Base-by-base conservation (phyloP, 148 eudicot species). In the Persicaria tinctoria region DNA sequence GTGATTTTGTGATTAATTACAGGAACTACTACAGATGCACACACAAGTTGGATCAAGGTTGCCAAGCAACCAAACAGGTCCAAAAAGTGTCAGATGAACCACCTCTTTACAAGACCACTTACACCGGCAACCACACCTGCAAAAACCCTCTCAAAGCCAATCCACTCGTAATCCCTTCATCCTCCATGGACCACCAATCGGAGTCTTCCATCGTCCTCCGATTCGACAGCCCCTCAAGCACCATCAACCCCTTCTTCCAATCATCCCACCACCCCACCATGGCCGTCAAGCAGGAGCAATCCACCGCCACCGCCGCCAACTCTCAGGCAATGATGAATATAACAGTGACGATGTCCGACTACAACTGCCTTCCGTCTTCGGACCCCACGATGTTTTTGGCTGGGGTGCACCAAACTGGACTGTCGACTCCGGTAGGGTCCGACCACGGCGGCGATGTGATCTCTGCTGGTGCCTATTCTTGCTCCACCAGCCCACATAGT, bases 21-120 rank as follows among this genome's bases (percentile, higher is more conserved):
- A 49, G 62, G 48, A 74, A 45, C 20, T 70, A 51, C 50, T 85
- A 62, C 13, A 79, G 86, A 68, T 85, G 88, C 80, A 85, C 84
- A 2, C 88, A 85, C 83, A 81, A 80, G 71, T 57, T 51, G 5
- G 77, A 63, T 75, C 77, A 75, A 13, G 77, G 77, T 17, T 75
- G 77, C 3, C 77, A 17, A 20, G 74, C 79, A 46, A 13, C 50
- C 27, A 77, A 77, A 59, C 74, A 77, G 23, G 79, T 77, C n/a
- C 75, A 77, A 41, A 55, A 46, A 18, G 16, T 70, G 0, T 44
- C 74, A 70, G 69, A 54, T 5, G 50, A 77, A 20, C 79, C 79
- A 8, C 13, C 10, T 5, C 20, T 8, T 5, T 77, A 50, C 56
- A 77, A 11, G 51, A 77, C 74, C 44, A 59, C 46, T 5, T 77